These are phyloP conservation scores for Scleromitrula shiraiana DNA, from an alignment of 2,329 filamentous ascomycete genomes.

Conservation along the genomic window DNA sequence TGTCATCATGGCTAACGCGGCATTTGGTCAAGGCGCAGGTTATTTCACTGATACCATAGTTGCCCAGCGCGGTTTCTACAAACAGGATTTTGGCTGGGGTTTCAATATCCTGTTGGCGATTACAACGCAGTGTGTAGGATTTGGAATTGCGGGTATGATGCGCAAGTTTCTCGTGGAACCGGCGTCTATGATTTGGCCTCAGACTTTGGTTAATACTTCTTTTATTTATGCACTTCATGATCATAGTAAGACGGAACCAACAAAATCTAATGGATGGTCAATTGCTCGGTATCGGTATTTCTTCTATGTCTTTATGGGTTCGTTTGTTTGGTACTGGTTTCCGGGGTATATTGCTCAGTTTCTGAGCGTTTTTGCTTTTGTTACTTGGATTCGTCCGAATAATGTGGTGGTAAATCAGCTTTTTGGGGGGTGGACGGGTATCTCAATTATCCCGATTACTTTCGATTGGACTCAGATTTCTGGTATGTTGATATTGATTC, in stretches of 20 bases:
- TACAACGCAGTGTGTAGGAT: slow-evolving; percentile 54
- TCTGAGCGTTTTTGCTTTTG: slow-evolving; percentile 62
- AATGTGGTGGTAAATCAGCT: slow-evolving; percentile 63
- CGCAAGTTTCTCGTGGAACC: slow-evolving; percentile 51
- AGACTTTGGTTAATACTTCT: slow-evolving; percentile 9
- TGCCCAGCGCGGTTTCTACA: slow-evolving; percentile 64
- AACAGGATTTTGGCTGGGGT: slow-evolving; percentile 55
- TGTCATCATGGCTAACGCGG: slow-evolving; percentile 46
- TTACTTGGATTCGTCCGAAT: slow-evolving; percentile 64
- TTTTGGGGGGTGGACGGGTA: slow-evolving; percentile 58
- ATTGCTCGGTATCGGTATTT: slow-evolving; percentile 36
- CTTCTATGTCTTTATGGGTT: slow-evolving; percentile 33
- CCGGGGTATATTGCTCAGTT: slow-evolving; percentile 58
- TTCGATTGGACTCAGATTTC: slow-evolving; percentile 43
- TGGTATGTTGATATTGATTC: slow-evolving; percentile 34
- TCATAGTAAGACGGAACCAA: slow-evolving; percentile 43
- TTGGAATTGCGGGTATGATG: slow-evolving; percentile 51
- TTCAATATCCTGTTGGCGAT: slow-evolving; percentile 53
- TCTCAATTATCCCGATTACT: slow-evolving; percentile 63
- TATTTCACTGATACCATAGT: slow-evolving; percentile 70
- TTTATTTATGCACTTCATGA: slow-evolving; percentile 48
- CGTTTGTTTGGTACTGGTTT: slow-evolving; percentile 47
- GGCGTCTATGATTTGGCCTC: slow-evolving; percentile 60
- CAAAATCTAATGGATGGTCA: slow-evolving; percentile 34
- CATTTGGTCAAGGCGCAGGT: slow-evolving; percentile 32